Evolutionary conservation across 257 asterid genomes (phyloP), one percentile per base, ranked within the genome.

Genomic region (Forsythia suspensa): DNA sequence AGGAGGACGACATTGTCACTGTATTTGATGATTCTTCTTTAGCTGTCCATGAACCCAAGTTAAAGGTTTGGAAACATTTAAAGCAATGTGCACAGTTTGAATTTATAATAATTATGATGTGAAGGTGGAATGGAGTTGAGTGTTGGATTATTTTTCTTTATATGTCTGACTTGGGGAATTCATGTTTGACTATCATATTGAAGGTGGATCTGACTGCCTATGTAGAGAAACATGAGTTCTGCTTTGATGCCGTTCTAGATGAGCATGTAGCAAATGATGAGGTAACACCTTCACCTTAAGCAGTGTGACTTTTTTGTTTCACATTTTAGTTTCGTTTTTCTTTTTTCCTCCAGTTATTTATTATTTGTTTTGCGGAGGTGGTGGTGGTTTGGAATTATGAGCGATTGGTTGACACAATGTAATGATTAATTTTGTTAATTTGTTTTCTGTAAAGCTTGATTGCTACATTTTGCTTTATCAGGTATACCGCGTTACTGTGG

Each of bases 171-270:
- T n/a, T 66, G 77, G 74, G 76, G 77, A 77, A 81, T 85, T 91
- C 72, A 83, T 67, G 63, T 82, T 80, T 79, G 82, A 42, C 76
- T 74, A 65, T 79, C 24, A 41, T 83, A 70, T 52, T 77, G 86
- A 82, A 96, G 99, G 98, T 96, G 81, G 99, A 96, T 85, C 89
- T 96, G 92, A 96, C 99, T 76, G 98, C 98, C 65, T 96, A 96
- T 68, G 96, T 92, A 82, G 99, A 96, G 87, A 96, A 89, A 85
- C 99, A 96, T 36, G 99, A 91, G 87, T 96, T 94, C 87, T 89
- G 95, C 87, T 94, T 96, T 84, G 98, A 96, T 87, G 98, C 97
- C 29, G 99, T 96, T 81, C 92, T 96, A 39, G 94, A 96, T 86
- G 97, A 94, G 83, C 81, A 90, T 48, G 99, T 96, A 76, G 82